Base-by-base conservation (phyloP, 345 rosid species). In the Eucalyptus pumila region DNA sequence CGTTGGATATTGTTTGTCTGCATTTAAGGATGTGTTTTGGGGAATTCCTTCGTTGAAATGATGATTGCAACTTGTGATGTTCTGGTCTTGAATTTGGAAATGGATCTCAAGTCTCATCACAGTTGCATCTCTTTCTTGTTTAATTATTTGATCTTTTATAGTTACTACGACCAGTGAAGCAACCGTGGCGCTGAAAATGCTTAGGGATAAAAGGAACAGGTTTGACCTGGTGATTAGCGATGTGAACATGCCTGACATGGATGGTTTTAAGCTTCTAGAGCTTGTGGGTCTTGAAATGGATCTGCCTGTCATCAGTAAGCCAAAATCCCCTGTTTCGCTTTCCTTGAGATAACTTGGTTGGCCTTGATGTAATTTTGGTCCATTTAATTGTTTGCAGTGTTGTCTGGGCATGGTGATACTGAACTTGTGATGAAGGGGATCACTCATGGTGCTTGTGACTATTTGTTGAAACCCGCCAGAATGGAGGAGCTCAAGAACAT, bases 401-500 rank as follows among this genome's bases (percentile, higher is more conserved):
- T 98, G 89, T 98, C 99, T 16, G 96, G 94, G 9, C 93, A 98
- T 89, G 93, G 97, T 11, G 99, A 98, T 89, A 92, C 94, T 65
- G 95, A 96, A 94, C 94, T 95, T 90, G 99, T 97, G 50, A 96
- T 95, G 96, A 96, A 96, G 87, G 99, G 99, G 88, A 92, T 98
- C 67, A 93, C 94, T 80, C 99, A 98, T 90, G 99, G 99, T 12
- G 99, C 99, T 88, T 97, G 97, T 90, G 99, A 97, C 86, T 98
- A 98, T 93, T 90, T 98, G 91, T 90, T 97, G 80, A 98, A 98
- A 90, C 99, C 99, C 13, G 96, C 97, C 89, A 94, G 99, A 91
- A 90, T 96, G 44, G 99, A 98, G 94, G 99, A 95, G 93, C 91
- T 97, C 81, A 95, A 95, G 89, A 98, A 97, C 93, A 97, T 98